phyloP scores from a whole-genome alignment of 2,329 filamentous ascomycete genomes.

The Chrysosporium keratinophilum region DNA sequence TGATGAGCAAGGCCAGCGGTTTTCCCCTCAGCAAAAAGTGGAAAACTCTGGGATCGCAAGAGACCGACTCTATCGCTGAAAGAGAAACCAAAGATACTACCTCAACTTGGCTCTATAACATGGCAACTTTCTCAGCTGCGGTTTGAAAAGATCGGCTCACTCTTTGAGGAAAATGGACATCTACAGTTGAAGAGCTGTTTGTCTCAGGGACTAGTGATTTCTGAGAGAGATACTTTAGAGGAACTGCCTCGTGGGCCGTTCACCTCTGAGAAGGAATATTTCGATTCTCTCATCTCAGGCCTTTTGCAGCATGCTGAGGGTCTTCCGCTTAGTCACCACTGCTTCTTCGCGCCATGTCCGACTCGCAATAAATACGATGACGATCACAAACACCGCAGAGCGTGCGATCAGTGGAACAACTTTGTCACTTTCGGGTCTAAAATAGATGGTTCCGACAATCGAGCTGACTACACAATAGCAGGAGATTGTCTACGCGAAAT shows the following conservation, averaged over 20 bases:
- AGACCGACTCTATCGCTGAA: conserved; percentile 3
- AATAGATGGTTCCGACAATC: conserved; percentile 19
- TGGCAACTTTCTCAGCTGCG: conserved; percentile 21
- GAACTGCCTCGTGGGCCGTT: conserved; percentile 20
- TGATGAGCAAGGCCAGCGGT: conserved; percentile 28
- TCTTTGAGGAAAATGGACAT: conserved; percentile 21
- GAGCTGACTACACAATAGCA: conserved; percentile 21
- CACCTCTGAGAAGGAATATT: conserved; percentile 17
- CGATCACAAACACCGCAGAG: conserved; percentile 11
- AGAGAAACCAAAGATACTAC: conserved; percentile 22
- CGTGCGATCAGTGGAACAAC: conserved; percentile 20
- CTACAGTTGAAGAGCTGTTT: conserved; percentile 19
- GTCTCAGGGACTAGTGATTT: conserved; percentile 18
- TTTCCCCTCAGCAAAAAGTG: conserved; percentile 17
- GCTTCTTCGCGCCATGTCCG: conserved; percentile 14
- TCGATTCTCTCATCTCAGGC: conserved; percentile 17
- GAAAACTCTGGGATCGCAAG: background rate
- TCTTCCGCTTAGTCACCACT: conserved; percentile 15
- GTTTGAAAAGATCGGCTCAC: conserved; percentile 23
- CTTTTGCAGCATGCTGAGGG: conserved; percentile 12
- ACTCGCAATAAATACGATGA: conserved; percentile 5
- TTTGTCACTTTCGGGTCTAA: conserved; percentile 20
- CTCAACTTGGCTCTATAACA: conserved; percentile 20
- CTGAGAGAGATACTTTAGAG: conserved; percentile 15
- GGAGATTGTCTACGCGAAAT: conserved; percentile 17